Evolutionary conservation across 306 rosid genomes (phyloP), one percentile per base, ranked within the genome.

Genomic region (Cicer judaicum): DNA sequence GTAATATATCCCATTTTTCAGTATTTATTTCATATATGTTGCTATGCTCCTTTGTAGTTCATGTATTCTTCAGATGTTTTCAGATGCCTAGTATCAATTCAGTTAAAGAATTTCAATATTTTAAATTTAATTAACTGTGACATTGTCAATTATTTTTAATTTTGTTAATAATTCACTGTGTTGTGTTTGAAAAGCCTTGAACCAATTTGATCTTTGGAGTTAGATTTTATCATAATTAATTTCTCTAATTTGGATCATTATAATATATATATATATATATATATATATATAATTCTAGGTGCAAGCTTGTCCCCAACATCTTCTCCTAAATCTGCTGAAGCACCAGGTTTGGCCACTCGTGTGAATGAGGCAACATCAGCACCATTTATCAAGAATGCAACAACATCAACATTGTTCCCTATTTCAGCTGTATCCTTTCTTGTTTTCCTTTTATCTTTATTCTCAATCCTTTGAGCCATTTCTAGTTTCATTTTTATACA

Each of bases 221-320:
- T 34, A 72, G 50, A 18, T 54, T 50, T 19, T 19, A 5, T 16
- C 39, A 15, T 52, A 21, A 12, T 62, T 67, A 4, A 39, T 54
- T 29, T 54, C 14, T 55, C 48, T 48, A 60, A 76, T 66, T 57
- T 83, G 64, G 29, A 52, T 66, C 18, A 39, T 19, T 19, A 19
- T 19, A 19, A 21, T 7, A 12, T 14, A 9, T 13, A 59, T 16
- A 16, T 16, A 16, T 16, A 16, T 16, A 16, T 16, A 16, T 16
- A 16, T 16, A 16, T 16, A 16, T 16, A 43, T 50, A 15, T 12
- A 10, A 4, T 42, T 40, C 8, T 50, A 76, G 64, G 68, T 78
- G 83, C 79, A 87, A 80, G 77, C 11, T 15, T 47, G 5, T 34
- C 92, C 11, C 89, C 95, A 0, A 2, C 0, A 66, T 34, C 79